Evolutionary conservation across 139 green algal species (phyloP), one percentile per base, ranked within the genome.

Genomic region (Closterium sp.): DNA sequence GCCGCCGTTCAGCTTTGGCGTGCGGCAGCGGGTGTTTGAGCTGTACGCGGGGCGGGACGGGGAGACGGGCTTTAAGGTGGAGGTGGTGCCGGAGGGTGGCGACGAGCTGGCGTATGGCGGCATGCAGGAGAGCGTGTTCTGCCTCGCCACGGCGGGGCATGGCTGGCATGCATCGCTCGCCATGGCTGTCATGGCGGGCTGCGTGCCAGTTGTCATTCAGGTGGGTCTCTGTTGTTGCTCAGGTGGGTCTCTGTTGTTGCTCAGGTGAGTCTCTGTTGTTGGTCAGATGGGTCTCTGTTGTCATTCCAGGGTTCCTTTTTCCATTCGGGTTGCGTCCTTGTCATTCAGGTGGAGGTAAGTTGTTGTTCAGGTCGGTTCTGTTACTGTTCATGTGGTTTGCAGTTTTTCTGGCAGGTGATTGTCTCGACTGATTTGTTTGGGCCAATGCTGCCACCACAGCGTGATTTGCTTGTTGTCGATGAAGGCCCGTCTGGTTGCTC

Each of bases 131-230:
- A 87, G 90, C 21, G 33, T 90, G 1, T 95, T 95, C 90, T 95
- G 93, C 90, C 92, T 64, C 23, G 93, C 92, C 33, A 93, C 92
- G 3, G 31, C 85, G 3, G 93, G 92, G 21, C 30, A 90, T 12
- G 93, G 91, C 25, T 95, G 89, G 89, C 83, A 90, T 64, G 88
- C 33, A 21, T 28, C 92, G 19, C 30, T 84, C 0, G n/a, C 69
- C 0, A 33, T 92, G 8, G 34, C 25, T 12, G 89, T 93, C 0
- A 31, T 90, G 19, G 88, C 87, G 10, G 93, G 93, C 85, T 95
- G 93, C 88, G 95, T 95, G 30, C 93, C 93, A 8, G 89, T 95
- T 36, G 91, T 95, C 85, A 87, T 90, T 43, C 91, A 94, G 55
- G 93, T 91, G 55, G 8, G 32, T 4, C 84, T 55, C 36, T 55